phyloP scores from a whole-genome alignment of 352 stramenopile species.

The Hyaloperonospora brassicae region DNA sequence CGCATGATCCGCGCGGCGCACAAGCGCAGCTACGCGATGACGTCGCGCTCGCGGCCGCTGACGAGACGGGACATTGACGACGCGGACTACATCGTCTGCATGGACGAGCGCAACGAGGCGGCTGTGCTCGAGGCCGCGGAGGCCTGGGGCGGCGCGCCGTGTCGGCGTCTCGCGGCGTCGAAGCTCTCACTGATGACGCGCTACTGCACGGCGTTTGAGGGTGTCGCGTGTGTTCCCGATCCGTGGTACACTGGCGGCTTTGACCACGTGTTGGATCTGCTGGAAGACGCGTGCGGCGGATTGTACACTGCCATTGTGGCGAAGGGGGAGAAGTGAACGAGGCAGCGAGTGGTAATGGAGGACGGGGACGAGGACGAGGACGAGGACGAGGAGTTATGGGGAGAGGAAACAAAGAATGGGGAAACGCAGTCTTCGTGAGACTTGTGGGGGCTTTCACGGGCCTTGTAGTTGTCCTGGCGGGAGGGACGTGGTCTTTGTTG shows the following conservation, averaged over 20 bases:
- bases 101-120: slow-evolving; percentile 81
- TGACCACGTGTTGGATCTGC: slow-evolving; percentile 81
- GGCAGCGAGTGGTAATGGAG: too few species aligned
- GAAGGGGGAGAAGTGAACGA: slow-evolving; percentile 6
- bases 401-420: too few species aligned
- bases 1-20: slow-evolving; percentile 81
- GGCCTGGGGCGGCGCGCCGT: slow-evolving; percentile 65
- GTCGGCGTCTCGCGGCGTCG: slow-evolving; percentile 35
- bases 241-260: slow-evolving; percentile 88
- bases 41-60: slow-evolving; percentile 67
- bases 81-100: slow-evolving; percentile 87
- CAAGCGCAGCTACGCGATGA: slow-evolving; percentile 79
- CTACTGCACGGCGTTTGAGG: slow-evolving; percentile 70
- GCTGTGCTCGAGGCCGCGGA: slow-evolving; percentile 76
- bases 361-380: too few species aligned
- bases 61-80: slow-evolving; percentile 58
- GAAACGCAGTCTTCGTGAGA: too few species aligned
- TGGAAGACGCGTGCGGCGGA: slow-evolving; percentile 81
- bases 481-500: too few species aligned
- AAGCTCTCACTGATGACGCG: slow-evolving; percentile 81
- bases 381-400: too few species aligned
- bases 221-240: slow-evolving; percentile 56
- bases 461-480: too few species aligned
- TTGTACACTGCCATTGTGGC: slow-evolving; percentile 53
- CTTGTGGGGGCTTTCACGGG: too few species aligned